phyloP scores from a whole-genome alignment of 164 flowering plant genomes.

The Euptelea pleiosperma region DNA sequence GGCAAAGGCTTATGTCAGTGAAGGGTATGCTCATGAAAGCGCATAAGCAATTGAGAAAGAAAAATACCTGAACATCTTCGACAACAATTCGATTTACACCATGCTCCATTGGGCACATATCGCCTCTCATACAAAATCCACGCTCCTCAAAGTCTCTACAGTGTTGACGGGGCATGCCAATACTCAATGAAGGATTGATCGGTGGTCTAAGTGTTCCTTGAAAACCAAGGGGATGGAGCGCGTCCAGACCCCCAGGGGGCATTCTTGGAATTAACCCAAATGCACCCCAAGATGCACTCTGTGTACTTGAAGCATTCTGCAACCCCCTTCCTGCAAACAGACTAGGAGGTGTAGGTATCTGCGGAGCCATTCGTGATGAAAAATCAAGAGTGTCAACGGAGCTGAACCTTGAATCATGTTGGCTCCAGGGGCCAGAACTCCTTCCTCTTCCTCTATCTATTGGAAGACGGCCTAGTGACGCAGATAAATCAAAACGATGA shows the following conservation, averaged over 20 bases:
- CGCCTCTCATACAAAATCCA: slow-evolving; percentile 94
- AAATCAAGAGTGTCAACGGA: slow-evolving; percentile 41
- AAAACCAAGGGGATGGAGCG: slow-evolving; percentile 58
- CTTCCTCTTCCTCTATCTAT: slow-evolving; percentile 70
- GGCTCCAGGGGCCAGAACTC: slow-evolving; percentile 49
- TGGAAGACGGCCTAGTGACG: slow-evolving; percentile 18
- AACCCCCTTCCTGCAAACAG: slow-evolving; percentile 66
- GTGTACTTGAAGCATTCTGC: slow-evolving; percentile 55
- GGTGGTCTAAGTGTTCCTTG: slow-evolving; percentile 64
- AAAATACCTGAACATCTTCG: slow-evolving; percentile 89
- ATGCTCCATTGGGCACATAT: slow-evolving; percentile 98
- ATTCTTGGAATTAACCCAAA: slow-evolving; percentile 71
- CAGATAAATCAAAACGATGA: slow-evolving; percentile 25
- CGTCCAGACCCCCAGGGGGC: slow-evolving; percentile 65
- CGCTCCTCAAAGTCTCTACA: slow-evolving; percentile 96
- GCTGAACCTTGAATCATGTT: slow-evolving; percentile 55
- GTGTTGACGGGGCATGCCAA: slow-evolving; percentile 63
- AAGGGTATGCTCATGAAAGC: neutral
- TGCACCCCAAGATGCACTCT: slow-evolving; percentile 57
- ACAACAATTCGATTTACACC: slow-evolving; percentile 88
- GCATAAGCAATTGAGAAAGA: slow-evolving; percentile 1
- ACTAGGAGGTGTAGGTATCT: slow-evolving; percentile 46
- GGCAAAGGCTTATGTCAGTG: neutral
- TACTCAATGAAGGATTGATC: slow-evolving; percentile 47
- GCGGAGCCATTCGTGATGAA: slow-evolving; percentile 61